phyloP scores from a whole-genome alignment of 495 filamentous ascomycete genomes.

The Penicillium goetzii region DNA sequence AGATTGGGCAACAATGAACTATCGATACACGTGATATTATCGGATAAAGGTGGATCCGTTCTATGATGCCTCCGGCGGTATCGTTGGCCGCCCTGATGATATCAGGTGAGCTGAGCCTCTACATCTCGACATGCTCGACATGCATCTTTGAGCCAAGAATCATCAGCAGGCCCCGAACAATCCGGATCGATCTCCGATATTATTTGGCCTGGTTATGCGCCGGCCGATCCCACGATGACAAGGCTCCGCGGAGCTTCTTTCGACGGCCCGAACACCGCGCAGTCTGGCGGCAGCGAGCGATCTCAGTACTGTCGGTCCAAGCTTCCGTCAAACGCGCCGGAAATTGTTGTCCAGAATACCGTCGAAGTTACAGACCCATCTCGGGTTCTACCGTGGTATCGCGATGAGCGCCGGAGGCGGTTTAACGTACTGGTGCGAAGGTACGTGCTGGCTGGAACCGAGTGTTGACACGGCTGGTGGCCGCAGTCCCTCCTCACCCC shows the following conservation, averaged over 20 bases:
- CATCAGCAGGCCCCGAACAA: neutral
- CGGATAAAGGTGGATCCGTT: slow-evolving; percentile 12
- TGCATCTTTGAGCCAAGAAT: neutral
- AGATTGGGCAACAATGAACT: neutral
- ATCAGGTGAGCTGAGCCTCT: slow-evolving; percentile 30
- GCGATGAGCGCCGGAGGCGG: slow-evolving; percentile 54
- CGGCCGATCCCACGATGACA: slow-evolving; percentile 40
- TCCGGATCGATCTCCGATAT: neutral
- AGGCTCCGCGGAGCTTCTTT: slow-evolving; percentile 53
- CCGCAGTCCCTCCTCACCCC: neutral
- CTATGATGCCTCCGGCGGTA: slow-evolving; percentile 29
- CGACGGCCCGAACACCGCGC: slow-evolving; percentile 39
- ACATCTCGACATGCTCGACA: neutral
- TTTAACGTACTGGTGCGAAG: slow-evolving; percentile 58
- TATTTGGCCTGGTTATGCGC: slow-evolving; percentile 34
- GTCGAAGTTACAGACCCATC: slow-evolving; percentile 52
- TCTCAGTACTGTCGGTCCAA: slow-evolving; percentile 44
- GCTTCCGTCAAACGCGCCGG: slow-evolving; percentile 53
- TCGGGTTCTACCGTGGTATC: slow-evolving; percentile 50
- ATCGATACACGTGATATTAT: slow-evolving; percentile 5
- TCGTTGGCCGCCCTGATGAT: slow-evolving; percentile 21
- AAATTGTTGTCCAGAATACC: slow-evolving; percentile 52
- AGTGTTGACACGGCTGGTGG: slow-evolving; percentile 19
- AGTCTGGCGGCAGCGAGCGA: slow-evolving; percentile 33
- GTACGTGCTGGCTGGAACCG: slow-evolving; percentile 35